Evolutionary conservation across 2,329 filamentous ascomycete species (phyloP).

Genomic region (Saccharata proteae): DNA sequence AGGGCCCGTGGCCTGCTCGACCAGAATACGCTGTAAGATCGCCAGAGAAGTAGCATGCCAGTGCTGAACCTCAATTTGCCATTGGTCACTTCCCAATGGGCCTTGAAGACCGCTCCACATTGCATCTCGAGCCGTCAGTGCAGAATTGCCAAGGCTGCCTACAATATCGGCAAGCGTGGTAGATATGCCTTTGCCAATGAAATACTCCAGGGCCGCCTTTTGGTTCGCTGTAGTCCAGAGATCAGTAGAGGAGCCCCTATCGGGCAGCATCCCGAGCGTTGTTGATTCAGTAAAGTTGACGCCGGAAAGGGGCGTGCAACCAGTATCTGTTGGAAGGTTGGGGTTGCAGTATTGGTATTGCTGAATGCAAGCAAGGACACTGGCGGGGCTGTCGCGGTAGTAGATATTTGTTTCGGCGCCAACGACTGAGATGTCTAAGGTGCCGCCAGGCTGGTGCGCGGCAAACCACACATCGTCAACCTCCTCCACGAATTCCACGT

Average conservation of each 20-base stretch:
- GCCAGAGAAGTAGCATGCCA: constrained; percentile 9
- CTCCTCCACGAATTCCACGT: constrained; percentile 3
- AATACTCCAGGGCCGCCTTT: constrained; percentile 1
- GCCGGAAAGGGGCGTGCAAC: constrained; percentile 6
- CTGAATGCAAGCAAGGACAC: constrained; percentile 5
- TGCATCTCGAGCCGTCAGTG: constrained; percentile 6
- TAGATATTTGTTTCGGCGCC: background rate
- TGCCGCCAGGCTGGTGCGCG: constrained; percentile 3
- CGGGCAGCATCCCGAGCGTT: too few relatives aligned
- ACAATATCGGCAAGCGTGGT: constrained; percentile 5
- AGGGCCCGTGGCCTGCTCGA: constrained; percentile 6
- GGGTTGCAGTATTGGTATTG: constrained; percentile 10
- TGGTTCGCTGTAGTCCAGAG: constrained; percentile 2
- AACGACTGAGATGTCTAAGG: background rate
- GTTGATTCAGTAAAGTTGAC: background rate
- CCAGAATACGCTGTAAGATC: constrained; percentile 7
- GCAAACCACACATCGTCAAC: constrained; percentile 11
- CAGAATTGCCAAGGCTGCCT: constrained; percentile 7
- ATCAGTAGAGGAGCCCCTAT: too few relatives aligned
- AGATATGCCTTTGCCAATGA: background rate
- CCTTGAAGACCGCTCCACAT: constrained; percentile 7
- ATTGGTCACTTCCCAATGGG: constrained; percentile 12
- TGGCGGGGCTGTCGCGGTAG: background rate
- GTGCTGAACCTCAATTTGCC: constrained; percentile 12
- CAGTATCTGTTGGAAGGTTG: background rate